Percentiles rank a stretch among this genome's conserved stretches.
These are phyloP conservation scores for Haplographium delicatum DNA, from an alignment of 495 filamentous ascomycete species.

Conservation along the genomic window DNA sequence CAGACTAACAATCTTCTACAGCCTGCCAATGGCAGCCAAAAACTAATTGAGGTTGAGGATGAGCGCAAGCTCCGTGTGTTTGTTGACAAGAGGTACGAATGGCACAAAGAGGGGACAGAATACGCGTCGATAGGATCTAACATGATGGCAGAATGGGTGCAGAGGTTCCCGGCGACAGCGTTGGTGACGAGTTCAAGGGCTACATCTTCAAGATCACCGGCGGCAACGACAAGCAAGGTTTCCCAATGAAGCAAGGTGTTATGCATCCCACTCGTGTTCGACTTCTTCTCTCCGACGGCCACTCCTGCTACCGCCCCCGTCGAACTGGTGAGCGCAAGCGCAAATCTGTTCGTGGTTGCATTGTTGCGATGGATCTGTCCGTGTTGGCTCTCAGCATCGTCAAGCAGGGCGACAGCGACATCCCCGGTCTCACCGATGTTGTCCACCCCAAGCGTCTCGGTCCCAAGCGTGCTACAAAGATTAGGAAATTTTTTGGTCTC, in stretches of 20 bases:
- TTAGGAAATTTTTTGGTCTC: constrained; percentile 96
- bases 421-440: constrained; percentile 93
- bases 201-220: constrained; percentile 98
- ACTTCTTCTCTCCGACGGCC: constrained; percentile 85
- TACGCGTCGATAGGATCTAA: constrained; percentile 6
- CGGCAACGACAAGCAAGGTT: constrained; percentile 99
- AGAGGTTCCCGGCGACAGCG: constrained; percentile 88
- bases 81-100: constrained; percentile 43
- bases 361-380: constrained; percentile 89
- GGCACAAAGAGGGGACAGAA: constrained; percentile 11
- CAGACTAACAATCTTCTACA: constrained; percentile 17
- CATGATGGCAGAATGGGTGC: constrained; percentile 63
- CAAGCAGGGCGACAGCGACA: constrained; percentile 91
- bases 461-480: constrained; percentile 99
- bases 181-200: constrained; percentile 98
- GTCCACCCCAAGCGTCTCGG: constrained; percentile 97
- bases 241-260: constrained; percentile 99
- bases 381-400: constrained; percentile 90
- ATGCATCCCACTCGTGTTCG: constrained; percentile 97
- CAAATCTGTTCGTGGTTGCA: constrained; percentile 96
- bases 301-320: constrained; percentile 96
- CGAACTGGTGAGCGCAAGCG: constrained; percentile 97
- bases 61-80: constrained; percentile 70
- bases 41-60: constrained; percentile 97
- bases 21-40: constrained; percentile 97